phyloP scores from a whole-genome alignment of 2,329 filamentous ascomycete species.

The Diaporthe citriasiana region DNA sequence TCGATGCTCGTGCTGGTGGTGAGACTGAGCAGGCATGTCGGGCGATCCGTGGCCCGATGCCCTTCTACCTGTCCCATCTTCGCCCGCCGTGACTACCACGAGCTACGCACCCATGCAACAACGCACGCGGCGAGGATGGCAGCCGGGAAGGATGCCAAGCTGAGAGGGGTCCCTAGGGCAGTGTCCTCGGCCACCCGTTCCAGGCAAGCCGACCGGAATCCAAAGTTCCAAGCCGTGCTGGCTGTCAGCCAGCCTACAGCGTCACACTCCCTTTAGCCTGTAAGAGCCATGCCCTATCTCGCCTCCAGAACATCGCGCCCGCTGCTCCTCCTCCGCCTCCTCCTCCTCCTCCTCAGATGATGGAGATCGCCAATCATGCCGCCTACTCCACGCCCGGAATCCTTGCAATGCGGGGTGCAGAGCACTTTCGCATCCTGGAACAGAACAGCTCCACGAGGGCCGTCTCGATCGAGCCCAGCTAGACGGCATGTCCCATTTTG shows the following conservation, averaged over 20 bases:
- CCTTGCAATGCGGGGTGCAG: slow-evolving; percentile 32
- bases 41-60: slow-evolving; percentile 8
- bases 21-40: slow-evolving; percentile 5
- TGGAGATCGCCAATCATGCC: slow-evolving; percentile 29
- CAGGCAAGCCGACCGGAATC: slow-evolving; percentile 29
- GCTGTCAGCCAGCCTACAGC: neutral
- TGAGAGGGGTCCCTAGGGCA: slow-evolving; percentile 10
- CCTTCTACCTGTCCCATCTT: neutral
- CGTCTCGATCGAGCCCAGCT: slow-evolving; percentile 21
- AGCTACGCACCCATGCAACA: neutral
- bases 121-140: neutral
- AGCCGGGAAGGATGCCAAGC: slow-evolving; percentile 2
- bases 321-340: neutral
- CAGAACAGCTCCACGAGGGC: slow-evolving; percentile 1
- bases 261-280: slow-evolving; percentile 4
- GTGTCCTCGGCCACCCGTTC: slow-evolving; percentile 25
- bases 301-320: neutral
- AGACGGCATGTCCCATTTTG: slow-evolving; percentile 1
- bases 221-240: slow-evolving; percentile 1
- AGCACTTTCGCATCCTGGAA: slow-evolving; percentile 5
- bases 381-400: slow-evolving; percentile 24
- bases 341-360: neutral
- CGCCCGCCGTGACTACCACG: neutral
- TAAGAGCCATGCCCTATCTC: slow-evolving; percentile 1
- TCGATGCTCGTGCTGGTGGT: slow-evolving; percentile 22